Conservation (phyloP, 306 rosid species). For the Cucurbita maxima region DNA sequence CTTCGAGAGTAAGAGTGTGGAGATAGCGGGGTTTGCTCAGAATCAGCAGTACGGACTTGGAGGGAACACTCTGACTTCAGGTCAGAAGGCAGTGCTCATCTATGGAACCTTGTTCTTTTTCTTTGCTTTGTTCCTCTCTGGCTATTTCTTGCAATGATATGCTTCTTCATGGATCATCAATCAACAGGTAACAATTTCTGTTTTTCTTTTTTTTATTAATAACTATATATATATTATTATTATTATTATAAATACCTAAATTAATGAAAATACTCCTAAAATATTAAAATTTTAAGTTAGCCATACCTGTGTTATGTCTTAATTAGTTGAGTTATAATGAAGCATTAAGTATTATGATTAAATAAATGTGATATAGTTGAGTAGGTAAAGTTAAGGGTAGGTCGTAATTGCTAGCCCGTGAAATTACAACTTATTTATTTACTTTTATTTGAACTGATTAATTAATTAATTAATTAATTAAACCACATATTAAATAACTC, state of each 20-base stretch:
- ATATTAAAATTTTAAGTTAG: too few relatives aligned
- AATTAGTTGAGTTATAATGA: too few relatives aligned
- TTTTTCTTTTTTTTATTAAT: background rate
- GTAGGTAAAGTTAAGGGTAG: background rate
- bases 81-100: slow-evolving; percentile 73
- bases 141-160: slow-evolving; percentile 73
- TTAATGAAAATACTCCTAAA: too few relatives aligned
- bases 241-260: too few relatives aligned
- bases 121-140: slow-evolving; percentile 65
- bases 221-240: too few relatives aligned
- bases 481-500: too few relatives aligned
- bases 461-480: too few relatives aligned
- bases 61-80: slow-evolving; percentile 73
- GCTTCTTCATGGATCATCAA: background rate
- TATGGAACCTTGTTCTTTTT: slow-evolving; percentile 64
- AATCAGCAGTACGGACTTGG: slow-evolving; percentile 92
- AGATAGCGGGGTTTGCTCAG: slow-evolving; percentile 88
- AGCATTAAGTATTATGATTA: too few relatives aligned
- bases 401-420: background rate
- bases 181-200: background rate
- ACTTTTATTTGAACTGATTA: too few relatives aligned
- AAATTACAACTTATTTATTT: too few relatives aligned
- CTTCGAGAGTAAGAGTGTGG: slow-evolving; percentile 79
- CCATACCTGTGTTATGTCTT: too few relatives aligned
- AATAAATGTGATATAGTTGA: too few relatives aligned